Evolutionary conservation across 345 rosid genomes (phyloP), one percentile per base, ranked within the genome.

Genomic region (Cardiospermum halicacabum): DNA sequence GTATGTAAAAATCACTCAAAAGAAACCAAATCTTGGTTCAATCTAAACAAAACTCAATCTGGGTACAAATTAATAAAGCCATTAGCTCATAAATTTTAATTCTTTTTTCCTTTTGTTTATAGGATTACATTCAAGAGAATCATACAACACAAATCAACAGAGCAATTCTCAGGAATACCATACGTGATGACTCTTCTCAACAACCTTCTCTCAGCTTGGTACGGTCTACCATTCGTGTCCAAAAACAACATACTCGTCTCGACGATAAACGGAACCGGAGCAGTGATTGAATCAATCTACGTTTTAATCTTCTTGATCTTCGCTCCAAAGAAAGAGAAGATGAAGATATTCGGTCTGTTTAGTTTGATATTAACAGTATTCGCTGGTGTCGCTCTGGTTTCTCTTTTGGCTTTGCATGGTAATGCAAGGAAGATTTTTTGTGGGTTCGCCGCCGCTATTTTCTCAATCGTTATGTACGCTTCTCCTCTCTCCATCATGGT

Each of bases 161-260:
- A 94, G 73, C 86, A 91, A 58, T 94, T 91, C 83, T 94, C 99
- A 6, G 99, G 99, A 26, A 76, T 94, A n/a, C 99, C 99, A 3
- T 94, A 94, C 59, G 85, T 82, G 28, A 91, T 94, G 99, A 89
- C 99, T 26, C 68, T 94, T 65, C 95, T 94, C 81, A 94, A 94
- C 84, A 89, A 96, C 69, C 96, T 94, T 68, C 96, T 94, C 60
- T 87, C 99, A 18, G 93, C 97, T 5, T 94, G 99, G 99, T 94
- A 94, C 36, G 99, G 99, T 6, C 83, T 94, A 39, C 99, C 99
- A 0, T 87, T 91, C 66, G 90, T 94, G 67, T 94, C 99, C 2
- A 73, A 84, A 49, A 71, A 91, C 82, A 94, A 94, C 79, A 28
- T 86, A 28, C 66, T 91, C 57, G 96, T 94, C 27, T 78, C 84